phyloP scores from a whole-genome alignment of 306 rosid genomes.

The cucumber (Cucumis sativus) region Cucumber_9930_V3 NC_026658.2:13786501-13787000 shows the following conservation, averaged over 20 bases:
- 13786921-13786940: too few relatives aligned
- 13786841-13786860: background rate
- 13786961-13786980: background rate
- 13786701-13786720: conserved; percentile 35
- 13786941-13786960: background rate
- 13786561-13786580: conserved; percentile 13
- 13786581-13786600: conserved; percentile 27
- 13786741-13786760: background rate
- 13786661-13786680: conserved; percentile 32
- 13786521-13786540: conserved; percentile 34
- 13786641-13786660: conserved; percentile 41
- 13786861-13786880: background rate
- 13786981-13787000: background rate
- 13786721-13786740: conserved; percentile 17
- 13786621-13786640: conserved; percentile 38
- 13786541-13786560: conserved; percentile 25
- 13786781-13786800: background rate
- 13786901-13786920: background rate
- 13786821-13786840: background rate
- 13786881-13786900: background rate
- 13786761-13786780: background rate
- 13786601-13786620: conserved; percentile 27
- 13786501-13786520: conserved; percentile 28
- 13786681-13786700: conserved; percentile 21
- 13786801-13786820: background rate